A percentile compares a stretch with the other conserved stretches of the same genome.
Conservation (phyloP, 2,329 filamentous ascomycete species). For the Ploettnerulaceae sp. region DNA sequence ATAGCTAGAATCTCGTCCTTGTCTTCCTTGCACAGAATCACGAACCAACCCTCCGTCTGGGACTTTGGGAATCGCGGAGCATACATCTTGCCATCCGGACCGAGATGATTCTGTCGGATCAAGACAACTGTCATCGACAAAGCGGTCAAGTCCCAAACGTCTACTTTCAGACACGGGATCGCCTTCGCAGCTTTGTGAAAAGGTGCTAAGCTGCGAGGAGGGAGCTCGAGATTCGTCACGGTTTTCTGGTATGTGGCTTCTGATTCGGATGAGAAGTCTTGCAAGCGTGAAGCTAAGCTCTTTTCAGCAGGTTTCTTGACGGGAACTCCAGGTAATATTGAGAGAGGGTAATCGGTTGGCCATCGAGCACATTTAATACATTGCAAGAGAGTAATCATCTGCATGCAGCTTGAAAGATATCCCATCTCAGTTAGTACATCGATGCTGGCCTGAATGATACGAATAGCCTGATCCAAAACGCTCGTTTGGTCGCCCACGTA, state of each 20-base stretch:
- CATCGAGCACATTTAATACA: constrained; percentile 90
- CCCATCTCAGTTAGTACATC: constrained; percentile 92
- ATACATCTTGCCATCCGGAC: constrained; percentile 70
- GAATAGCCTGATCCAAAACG: constrained; percentile 92
- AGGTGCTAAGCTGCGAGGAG: constrained; percentile 29
- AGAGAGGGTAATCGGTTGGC: constrained; percentile 74
- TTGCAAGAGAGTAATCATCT: constrained; percentile 83
- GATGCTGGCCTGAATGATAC: constrained; percentile 92
- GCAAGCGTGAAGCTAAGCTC: constrained; percentile 33
- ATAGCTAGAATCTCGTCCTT: constrained; percentile 77
- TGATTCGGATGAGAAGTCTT: constrained; percentile 29
- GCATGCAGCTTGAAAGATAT: constrained; percentile 67
- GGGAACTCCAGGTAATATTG: constrained; percentile 71
- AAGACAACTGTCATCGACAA: constrained; percentile 59
- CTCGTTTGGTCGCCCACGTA: constrained; percentile 91
- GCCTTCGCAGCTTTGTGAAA: constrained; percentile 55
- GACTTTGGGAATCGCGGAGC: constrained; percentile 90
- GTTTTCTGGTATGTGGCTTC: constrained; percentile 39
- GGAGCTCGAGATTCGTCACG: constrained; percentile 48
- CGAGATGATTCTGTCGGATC: constrained; percentile 60
- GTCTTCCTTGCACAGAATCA: constrained; percentile 63
- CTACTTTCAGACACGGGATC: constrained; percentile 65
- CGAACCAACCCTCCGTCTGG: constrained; percentile 91
- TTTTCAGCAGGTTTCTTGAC: constrained; percentile 31
- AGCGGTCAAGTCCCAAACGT: constrained; percentile 55